Base-by-base conservation (phyloP, 1,284 basidiomycete species). In the Porodaedalea pini region DNA sequence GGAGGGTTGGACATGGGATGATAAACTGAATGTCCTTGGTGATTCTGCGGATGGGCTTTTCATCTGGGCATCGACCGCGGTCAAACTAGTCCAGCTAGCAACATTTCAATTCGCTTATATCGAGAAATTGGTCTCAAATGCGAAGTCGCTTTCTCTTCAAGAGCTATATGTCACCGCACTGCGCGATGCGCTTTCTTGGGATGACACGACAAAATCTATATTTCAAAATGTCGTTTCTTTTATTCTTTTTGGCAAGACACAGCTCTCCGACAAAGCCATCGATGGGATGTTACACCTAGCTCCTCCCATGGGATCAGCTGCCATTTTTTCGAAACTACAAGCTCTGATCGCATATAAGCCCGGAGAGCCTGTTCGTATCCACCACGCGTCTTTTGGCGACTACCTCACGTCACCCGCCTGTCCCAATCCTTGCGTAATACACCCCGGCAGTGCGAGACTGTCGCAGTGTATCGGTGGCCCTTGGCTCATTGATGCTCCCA, bases 31-130 rank as follows among this genome's bases (percentile, higher is more conserved):
- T 4, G 25, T 31, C 13, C 25, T 54, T 41, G 51, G 37, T 3
- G 32, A 43, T 4, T 10, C 37, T n/a, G 37, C 51, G 15, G 21
- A 29, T 45, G 51, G 51, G 1, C n/a, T 54, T 8, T 54, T 54
- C 17, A 32, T 54, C 17, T 54, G 51, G 51, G 51, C 51, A 3
- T 41, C 51, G 11, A 54, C 51, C 11, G 51, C 51, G 6, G 19
- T 51, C 6, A 51, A 13, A 32, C 23, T 51, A 21, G 17, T 51
- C 4, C 13, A n/a, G 11, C 17, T 5, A 34, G 32, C 23, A 8
- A 25, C 11, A 19, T 34, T 21, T n/a, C 23, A 6, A 10, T 25
- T 25, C 21, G 15, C 15, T 17, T 15, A 8, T n/a, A 27, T 51
- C 10, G 17, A 37, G n/a, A 2, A 8, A 5, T 19, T 51, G 19